Evolutionary conservation across 768 basidiomycete genomes (phyloP).

Genomic region (Rhodotorula babjevae): DNA sequence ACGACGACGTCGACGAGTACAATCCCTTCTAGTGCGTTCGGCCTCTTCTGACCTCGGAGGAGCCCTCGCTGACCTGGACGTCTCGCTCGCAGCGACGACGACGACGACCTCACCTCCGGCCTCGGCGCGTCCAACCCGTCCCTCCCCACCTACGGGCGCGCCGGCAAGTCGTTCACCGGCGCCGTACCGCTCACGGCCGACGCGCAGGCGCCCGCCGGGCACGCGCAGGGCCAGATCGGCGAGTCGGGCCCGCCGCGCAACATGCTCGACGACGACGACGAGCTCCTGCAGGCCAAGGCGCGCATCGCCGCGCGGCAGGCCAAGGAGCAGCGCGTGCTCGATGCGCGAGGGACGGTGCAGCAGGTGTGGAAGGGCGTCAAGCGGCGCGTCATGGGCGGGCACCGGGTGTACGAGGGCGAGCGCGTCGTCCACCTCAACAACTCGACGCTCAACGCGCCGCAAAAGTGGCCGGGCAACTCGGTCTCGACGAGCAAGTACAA

Average conservation of each 20-base stretch:
- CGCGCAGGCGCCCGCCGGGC: conserved; percentile 30
- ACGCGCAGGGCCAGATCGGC: conserved; percentile 11
- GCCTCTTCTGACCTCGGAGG: neutral
- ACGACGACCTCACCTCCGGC: conserved; percentile 20
- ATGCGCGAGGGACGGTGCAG: neutral
- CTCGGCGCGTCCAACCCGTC: conserved; percentile 3
- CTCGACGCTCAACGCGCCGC: conserved; percentile 56
- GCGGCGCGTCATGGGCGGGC: conserved; percentile 14
- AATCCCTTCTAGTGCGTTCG: conserved; percentile 28
- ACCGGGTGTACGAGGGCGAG: conserved; percentile 55
- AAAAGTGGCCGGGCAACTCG: conserved; percentile 70
- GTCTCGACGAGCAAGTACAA: conserved; percentile 97
- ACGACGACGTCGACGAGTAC: conserved; percentile 22
- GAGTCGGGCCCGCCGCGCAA: conserved; percentile 4
- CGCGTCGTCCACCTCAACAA: conserved; percentile 80
- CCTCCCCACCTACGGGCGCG: conserved; percentile 1
- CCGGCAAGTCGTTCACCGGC: conserved; percentile 10
- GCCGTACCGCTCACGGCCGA: conserved; percentile 14
- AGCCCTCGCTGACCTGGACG: neutral
- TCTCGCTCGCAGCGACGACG: conserved; percentile 16
- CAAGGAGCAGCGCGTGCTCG: conserved; percentile 4
- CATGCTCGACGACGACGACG: conserved; percentile 38
- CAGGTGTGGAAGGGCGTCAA: conserved; percentile 7
- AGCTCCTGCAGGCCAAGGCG: conserved; percentile 28
- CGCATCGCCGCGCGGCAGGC: conserved; percentile 29